Evolutionary conservation across 257 asterid species (phyloP).

Genomic region (Paraleonurus japonicus): DNA sequence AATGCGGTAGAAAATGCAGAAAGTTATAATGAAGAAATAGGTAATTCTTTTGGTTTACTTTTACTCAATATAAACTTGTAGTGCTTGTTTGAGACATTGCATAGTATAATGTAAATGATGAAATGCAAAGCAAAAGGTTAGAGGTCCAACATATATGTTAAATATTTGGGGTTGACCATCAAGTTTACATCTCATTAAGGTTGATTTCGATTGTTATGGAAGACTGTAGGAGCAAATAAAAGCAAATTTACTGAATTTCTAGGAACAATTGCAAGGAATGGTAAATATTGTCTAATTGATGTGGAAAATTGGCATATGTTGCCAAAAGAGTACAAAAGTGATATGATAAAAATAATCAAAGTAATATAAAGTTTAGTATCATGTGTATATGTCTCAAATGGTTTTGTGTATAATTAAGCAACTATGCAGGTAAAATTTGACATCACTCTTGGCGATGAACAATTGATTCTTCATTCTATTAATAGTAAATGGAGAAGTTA

Average conservation of each 20-base stretch:
- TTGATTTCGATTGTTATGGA: constrained; percentile 10
- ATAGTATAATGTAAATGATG: background rate
- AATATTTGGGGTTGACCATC: constrained; percentile 16
- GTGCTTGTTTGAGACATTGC: background rate
- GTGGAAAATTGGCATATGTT: constrained; percentile 16
- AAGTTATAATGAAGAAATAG: background rate
- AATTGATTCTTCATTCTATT: constrained; percentile 4
- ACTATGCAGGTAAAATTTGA: background rate
- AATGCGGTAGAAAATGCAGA: background rate
- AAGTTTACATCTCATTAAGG: background rate
- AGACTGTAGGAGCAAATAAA: background rate
- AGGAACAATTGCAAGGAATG: constrained; percentile 5
- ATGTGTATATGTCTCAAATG: background rate
- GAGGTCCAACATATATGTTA: too few relatives aligned
- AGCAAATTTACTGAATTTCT: background rate
- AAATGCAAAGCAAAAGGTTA: too few relatives aligned
- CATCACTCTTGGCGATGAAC: background rate
- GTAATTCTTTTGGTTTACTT: background rate
- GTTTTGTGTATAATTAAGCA: background rate
- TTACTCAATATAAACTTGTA: background rate
- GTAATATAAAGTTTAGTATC: background rate
- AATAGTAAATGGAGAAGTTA: constrained; percentile 5
- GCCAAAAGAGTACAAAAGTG: background rate
- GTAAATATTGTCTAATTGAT: background rate
- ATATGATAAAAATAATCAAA: background rate